Base-by-base conservation (phyloP, 129 eudicot genomes). In the Oenanthe sinensis region DNA sequence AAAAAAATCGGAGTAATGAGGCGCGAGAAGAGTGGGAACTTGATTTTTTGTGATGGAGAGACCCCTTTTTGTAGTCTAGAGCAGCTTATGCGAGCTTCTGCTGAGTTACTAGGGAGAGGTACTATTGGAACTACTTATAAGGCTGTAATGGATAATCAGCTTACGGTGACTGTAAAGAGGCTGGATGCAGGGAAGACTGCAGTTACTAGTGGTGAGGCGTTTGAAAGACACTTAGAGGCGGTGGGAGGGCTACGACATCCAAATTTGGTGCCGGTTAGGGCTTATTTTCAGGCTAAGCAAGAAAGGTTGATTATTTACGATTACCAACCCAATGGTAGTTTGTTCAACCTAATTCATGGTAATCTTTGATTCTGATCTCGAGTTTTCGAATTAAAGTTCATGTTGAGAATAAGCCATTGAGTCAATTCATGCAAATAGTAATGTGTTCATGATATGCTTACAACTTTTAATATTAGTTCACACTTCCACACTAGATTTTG, bases 71-170 rank as follows among this genome's bases (percentile, higher is more conserved):
- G 87, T 71, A 79, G 82, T 17, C 49, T 93, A 71, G 96, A 93
- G 80, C 93, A 93, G 92, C 87, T 93, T 78, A 90, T 93, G 98
- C 82, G 86, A 37, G 93, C 91, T 0, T 81, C 92, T 3, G 98
- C 96, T 17, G 96, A 93, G 93, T 72, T 90, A 9, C n/a, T 93
- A 36, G 98, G 98, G 16, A 90, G 94, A 78, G 98, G 98, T 3
- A 73, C 87, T n/a, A 48, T 93, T 69, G 98, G 92, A 33, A 88
- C 90, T 1, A 93, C 96, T 0, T 93, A 93, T 65, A 93, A 90
- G 87, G 98, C 98, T 43, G 93, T 88, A 76, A 83, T 93, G 46
- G 98, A 90, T 44, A 89, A 84, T 83, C 90, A 87, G 42, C 75
- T 87, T 85, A 90, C 89, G 46, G 93, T 93, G 8, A 85, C 89